A percentile compares a stretch with the other conserved stretches of the same genome.
phyloP scores from a whole-genome alignment of 176 grass and related monocot genomes.

The Guadua angustifolia region DNA sequence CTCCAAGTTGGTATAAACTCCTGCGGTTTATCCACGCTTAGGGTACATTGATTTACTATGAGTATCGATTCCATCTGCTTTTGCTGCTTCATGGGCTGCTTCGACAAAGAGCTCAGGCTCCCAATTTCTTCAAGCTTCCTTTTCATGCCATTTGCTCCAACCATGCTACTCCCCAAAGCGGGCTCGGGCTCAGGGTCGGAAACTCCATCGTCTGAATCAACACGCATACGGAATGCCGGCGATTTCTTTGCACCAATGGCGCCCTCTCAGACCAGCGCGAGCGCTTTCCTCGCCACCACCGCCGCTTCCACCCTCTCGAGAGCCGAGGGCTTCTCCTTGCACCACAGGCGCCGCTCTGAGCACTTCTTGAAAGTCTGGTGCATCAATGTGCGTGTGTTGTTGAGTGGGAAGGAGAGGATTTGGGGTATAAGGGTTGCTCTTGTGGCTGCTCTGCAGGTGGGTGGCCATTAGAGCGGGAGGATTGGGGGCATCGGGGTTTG shows the following conservation, averaged over 20 bases:
- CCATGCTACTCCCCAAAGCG: background rate
- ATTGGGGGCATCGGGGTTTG: no score
- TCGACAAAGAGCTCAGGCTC: background rate
- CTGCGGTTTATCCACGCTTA: background rate
- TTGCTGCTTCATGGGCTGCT: background rate
- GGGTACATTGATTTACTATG: no score
- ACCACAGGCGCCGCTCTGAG: background rate
- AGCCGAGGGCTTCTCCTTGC: background rate
- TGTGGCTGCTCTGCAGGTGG: no score
- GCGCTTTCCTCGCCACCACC: background rate
- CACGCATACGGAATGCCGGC: background rate
- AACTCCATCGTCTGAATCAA: slow-evolving; percentile 29
- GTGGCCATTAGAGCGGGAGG: no score
- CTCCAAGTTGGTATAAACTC: slow-evolving; percentile 18
- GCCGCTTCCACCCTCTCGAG: background rate
- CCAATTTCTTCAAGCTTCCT: no score
- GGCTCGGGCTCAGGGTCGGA: background rate
- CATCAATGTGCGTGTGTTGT: no score
- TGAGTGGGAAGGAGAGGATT: background rate
- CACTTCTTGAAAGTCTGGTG: background rate
- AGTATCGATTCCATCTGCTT: background rate
- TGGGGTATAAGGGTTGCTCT: no score
- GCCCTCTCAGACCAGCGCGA: background rate
- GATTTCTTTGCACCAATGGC: background rate
- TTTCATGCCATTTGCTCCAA: no score